Evolutionary conservation across 805 yeast species (phyloP), one percentile per base, ranked within the genome.

Genomic region (Hanseniaspora occidentalis): DNA sequence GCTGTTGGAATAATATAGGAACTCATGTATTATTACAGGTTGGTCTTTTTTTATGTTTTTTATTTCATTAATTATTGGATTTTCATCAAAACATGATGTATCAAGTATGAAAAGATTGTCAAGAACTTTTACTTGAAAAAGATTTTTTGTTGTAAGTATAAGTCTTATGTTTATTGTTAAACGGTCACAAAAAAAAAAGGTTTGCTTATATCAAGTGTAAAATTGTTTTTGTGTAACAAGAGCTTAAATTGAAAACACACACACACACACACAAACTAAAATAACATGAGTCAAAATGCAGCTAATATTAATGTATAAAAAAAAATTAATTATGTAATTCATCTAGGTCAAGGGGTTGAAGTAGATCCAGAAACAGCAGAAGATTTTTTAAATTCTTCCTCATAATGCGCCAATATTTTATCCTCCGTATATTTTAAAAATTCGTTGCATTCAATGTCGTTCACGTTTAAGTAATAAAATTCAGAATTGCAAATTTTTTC

Each of bases 381-480:
- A 13, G 31, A 3, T 14, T 18, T 33, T 19, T 10, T 19, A 19
- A 14, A 29, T 18, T 29, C 33, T 31, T 48, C 54, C 7, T 51
- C 50, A 10, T 45, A 48, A 16, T 51, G 42, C 7, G 54, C 60
- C 19, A 49, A 37, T 3, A 57, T 45, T 33, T 56, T 54, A 20
- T 40, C 38, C 24, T 53, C 53, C 16, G 50, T 54, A 40, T 56
- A 54, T 22, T 54, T 53, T 26, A 56, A 36, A 19, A 57, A 39
- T 36, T 56, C 59, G 21, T 55, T 51, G 19, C 47, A 48, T 4
- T 55, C 62, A 22, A 48, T 50, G 6, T 61, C 62, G 6, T 52
- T 48, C 38, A 50, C 53, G 17, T 57, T 47, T 14, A 41, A 33
- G 5, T 52, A 50, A 43, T 55, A 57, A 33, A 50, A 50, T 23